Conservation (phyloP, 2,329 filamentous ascomycete species). For the Elsinoe fawcettii region DNA sequence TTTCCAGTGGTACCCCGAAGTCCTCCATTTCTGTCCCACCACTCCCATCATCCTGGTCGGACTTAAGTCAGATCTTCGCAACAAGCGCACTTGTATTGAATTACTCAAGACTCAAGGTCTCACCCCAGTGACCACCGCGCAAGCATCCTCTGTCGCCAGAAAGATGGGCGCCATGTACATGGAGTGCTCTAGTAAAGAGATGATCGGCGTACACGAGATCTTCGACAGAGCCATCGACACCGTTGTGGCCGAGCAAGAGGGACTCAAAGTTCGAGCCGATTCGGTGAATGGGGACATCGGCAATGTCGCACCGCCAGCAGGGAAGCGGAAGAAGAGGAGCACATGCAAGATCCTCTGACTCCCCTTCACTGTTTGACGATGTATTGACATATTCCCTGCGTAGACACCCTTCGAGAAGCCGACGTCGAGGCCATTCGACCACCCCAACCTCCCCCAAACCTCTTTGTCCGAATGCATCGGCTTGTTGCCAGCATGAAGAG, state of each 20-base stretch:
- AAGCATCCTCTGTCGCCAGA: constrained; percentile 77
- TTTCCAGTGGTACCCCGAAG: constrained; percentile 91
- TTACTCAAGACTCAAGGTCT: constrained; percentile 97
- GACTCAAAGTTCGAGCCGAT: constrained; percentile 29
- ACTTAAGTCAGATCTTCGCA: constrained; percentile 91
- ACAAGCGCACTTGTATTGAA: constrained; percentile 94
- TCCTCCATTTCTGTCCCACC: constrained; percentile 96
- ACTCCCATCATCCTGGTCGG: constrained; percentile 93
- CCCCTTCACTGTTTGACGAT: background rate
- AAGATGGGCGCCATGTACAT: constrained; percentile 96
- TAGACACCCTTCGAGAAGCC: constrained; percentile 2
- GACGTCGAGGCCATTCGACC: constrained; percentile 15
- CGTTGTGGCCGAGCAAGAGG: constrained; percentile 65
- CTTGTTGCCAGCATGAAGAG: constrained; percentile 9
- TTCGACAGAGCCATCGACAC: constrained; percentile 67
- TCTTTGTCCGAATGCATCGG: background rate
- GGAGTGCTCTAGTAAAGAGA: constrained; percentile 72
- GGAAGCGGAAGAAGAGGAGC: constrained; percentile 72
- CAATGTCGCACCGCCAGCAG: constrained; percentile 23
- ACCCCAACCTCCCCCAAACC: background rate
- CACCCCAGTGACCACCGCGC: constrained; percentile 85
- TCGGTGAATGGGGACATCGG: constrained; percentile 27
- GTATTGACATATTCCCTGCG: constrained; percentile 14
- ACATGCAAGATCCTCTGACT: constrained; percentile 69
- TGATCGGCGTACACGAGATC: constrained; percentile 15